Conservation (phyloP, 495 filamentous ascomycete genomes). For the Hypoxylon fuscum region DNA sequence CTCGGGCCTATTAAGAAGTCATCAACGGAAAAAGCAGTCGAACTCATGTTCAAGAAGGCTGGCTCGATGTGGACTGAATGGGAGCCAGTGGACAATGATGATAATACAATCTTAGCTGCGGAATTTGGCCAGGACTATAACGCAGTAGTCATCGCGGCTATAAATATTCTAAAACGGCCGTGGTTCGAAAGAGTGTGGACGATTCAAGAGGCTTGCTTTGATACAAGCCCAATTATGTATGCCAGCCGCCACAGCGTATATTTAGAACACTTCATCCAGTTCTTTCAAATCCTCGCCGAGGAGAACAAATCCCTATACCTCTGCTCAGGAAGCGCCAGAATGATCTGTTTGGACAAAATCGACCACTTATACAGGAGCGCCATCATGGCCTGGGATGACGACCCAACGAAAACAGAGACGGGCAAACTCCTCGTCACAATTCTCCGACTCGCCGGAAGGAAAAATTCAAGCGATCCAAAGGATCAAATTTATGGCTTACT, state of each 20-base stretch:
- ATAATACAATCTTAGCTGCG: background rate
- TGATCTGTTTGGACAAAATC: background rate
- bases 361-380: background rate
- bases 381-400: background rate
- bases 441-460: background rate
- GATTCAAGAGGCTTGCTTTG: constrained; percentile 27
- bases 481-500: constrained; percentile 34
- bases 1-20: constrained; percentile 4
- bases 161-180: background rate
- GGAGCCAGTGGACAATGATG: constrained; percentile 25
- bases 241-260: constrained; percentile 9
- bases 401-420: background rate
- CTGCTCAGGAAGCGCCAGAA: background rate
- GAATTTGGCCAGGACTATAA: constrained; percentile 7
- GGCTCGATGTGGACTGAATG: constrained; percentile 18
- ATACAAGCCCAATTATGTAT: background rate
- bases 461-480: background rate
- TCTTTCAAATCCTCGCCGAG: background rate
- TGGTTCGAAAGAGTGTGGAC: constrained; percentile 36
- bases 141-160: background rate
- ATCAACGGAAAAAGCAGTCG: background rate
- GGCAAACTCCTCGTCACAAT: constrained; percentile 4
- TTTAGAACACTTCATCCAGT: background rate
- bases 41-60: constrained; percentile 19
- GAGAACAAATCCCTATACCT: background rate